Percentiles rank a stretch among this genome's conserved stretches.
Conservation (phyloP, 2,329 filamentous ascomycete species). For the Calonectria ilicicola region DNA sequence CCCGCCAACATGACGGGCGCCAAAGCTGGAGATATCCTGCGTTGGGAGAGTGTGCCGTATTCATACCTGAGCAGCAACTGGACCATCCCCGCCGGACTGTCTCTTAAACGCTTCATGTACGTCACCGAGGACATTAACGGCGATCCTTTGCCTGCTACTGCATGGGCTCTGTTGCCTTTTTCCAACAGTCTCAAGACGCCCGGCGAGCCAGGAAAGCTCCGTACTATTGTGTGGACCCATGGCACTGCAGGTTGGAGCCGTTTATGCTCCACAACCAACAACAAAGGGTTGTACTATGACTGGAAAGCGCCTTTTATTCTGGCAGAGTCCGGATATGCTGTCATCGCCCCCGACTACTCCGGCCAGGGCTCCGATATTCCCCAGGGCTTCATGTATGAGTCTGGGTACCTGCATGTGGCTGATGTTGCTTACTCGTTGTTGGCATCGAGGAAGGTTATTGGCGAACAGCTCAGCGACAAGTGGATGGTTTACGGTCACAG, state of each 20-base stretch:
- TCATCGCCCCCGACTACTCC: neutral
- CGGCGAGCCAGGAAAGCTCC: neutral
- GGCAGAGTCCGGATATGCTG: neutral
- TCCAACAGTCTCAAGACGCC: neutral
- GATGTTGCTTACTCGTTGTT: neutral
- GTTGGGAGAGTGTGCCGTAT: neutral
- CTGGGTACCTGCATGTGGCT: neutral
- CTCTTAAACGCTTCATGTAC: neutral
- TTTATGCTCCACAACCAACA: neutral
- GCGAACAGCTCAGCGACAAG: constrained; percentile 26
- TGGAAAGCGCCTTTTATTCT: neutral
- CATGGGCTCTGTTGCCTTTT: neutral
- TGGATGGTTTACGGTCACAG: constrained; percentile 40
- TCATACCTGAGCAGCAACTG: neutral
- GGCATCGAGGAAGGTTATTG: constrained; percentile 7
- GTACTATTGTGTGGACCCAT: neutral
- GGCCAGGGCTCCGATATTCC: neutral
- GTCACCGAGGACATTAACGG: neutral
- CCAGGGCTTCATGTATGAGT: neutral
- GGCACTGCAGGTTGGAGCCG: neutral
- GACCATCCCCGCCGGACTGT: neutral
- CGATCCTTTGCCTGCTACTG: neutral
- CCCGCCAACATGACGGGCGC: neutral
- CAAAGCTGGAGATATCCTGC: neutral
- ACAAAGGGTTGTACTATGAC: neutral